Percentiles rank a stretch among this genome's conserved stretches.
Conservation (phyloP, 345 rosid species). For the Tarenaya hassleriana region DNA sequence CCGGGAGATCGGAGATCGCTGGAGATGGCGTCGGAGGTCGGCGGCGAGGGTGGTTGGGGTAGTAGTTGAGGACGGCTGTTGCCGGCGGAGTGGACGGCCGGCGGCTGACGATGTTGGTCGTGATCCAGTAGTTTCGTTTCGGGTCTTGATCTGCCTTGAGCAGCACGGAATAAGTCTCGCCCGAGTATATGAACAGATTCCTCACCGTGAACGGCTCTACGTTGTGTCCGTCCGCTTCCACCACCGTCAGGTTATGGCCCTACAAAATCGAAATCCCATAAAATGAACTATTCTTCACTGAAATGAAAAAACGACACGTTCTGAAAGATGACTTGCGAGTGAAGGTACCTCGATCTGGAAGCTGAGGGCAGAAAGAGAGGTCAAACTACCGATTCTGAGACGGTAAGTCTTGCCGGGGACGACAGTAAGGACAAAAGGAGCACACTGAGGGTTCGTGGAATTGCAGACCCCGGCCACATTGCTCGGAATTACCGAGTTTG, state of each 20-base stretch:
- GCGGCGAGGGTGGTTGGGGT: slow-evolving; percentile 45
- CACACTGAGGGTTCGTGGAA: slow-evolving; percentile 42
- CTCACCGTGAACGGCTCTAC: slow-evolving; percentile 63
- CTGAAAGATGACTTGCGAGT: neutral
- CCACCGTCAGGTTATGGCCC: slow-evolving; percentile 82
- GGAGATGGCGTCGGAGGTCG: slow-evolving; percentile 42
- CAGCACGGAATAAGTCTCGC: slow-evolving; percentile 70
- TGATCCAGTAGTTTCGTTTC: slow-evolving; percentile 58
- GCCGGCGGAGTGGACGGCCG: slow-evolving; percentile 34
- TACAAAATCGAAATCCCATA: neutral
- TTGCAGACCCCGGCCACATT: slow-evolving; percentile 33
- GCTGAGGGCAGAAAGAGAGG: slow-evolving; percentile 59
- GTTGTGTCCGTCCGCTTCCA: slow-evolving; percentile 69
- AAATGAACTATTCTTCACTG: neutral
- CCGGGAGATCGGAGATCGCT: slow-evolving; percentile 20
- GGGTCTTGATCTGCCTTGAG: slow-evolving; percentile 51
- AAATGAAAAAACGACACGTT: neutral
- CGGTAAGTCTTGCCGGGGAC: slow-evolving; percentile 62
- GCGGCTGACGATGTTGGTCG: slow-evolving; percentile 53
- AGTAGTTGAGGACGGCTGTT: slow-evolving; percentile 49
- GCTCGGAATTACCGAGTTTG: slow-evolving; percentile 25
- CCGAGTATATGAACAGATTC: slow-evolving; percentile 68
- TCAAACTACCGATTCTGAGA: slow-evolving; percentile 50
- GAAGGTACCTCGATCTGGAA: slow-evolving; percentile 64
- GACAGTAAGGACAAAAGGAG: slow-evolving; percentile 33